Evolutionary conservation across 306 rosid genomes (phyloP).

Genomic region (Quercus bicolor): DNA sequence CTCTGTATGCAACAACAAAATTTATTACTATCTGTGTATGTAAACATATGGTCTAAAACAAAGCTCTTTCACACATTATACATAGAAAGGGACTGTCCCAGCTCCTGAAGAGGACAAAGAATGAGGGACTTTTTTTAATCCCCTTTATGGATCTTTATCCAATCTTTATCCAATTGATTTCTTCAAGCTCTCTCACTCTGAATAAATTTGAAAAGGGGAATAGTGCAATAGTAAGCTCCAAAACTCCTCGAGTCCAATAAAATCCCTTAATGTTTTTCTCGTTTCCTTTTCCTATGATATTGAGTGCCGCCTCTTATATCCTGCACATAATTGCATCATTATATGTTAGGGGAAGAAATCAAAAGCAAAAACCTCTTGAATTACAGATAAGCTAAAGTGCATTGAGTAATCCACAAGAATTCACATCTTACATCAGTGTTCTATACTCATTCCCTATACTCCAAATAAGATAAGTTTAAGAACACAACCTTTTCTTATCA

Average conservation of each 20-base stretch:
- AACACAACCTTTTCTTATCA: too few relatives aligned
- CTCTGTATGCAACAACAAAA: too few relatives aligned
- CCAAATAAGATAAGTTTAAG: background rate
- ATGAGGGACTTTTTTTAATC: conserved; percentile 26
- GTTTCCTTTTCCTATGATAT: background rate
- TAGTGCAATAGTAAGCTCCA: conserved; percentile 27
- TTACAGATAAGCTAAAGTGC: conserved; percentile 9
- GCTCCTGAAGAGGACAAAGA: conserved; percentile 24
- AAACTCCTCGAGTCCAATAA: conserved; percentile 7
- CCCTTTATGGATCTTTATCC: conserved; percentile 16
- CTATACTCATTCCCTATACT: background rate
- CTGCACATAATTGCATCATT: conserved; percentile 32
- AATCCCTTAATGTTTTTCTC: conserved; percentile 4
- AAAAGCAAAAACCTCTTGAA: background rate
- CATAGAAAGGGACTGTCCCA: conserved; percentile 32
- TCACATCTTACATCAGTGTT: background rate
- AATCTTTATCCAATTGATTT: conserved; percentile 17
- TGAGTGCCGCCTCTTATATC: conserved; percentile 29
- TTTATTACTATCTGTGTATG: too few relatives aligned
- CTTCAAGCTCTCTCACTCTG: conserved; percentile 16
- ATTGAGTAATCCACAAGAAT: conserved; percentile 1
- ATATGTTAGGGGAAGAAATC: conserved; percentile 1
- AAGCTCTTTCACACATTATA: conserved; percentile 31
- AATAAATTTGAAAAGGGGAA: conserved; percentile 13
- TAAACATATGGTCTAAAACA: background rate